Evolutionary conservation across 495 filamentous ascomycete genomes (phyloP).

Genomic region (Thozetella sp.): DNA sequence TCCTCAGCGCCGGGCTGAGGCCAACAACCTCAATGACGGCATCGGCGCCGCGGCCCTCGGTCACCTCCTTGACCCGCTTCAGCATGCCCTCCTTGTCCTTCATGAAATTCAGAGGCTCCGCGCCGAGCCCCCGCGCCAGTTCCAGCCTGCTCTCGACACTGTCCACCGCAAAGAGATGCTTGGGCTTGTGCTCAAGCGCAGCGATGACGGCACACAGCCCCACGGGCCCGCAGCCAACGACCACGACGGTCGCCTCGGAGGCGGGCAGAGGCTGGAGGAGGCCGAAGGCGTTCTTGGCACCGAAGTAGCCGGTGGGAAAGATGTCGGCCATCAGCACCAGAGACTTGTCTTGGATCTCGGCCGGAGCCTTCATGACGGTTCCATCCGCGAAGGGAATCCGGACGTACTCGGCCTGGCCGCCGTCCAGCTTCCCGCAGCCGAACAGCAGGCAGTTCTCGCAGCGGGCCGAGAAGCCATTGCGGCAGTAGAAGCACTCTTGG

Average conservation of each 20-base stretch:
- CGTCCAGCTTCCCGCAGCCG: slow-evolving; percentile 74
- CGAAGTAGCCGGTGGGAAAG: slow-evolving; percentile 87
- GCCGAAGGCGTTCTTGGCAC: slow-evolving; percentile 80
- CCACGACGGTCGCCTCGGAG: slow-evolving; percentile 70
- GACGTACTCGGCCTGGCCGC: slow-evolving; percentile 90
- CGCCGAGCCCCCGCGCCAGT: slow-evolving; percentile 75
- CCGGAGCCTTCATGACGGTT: slow-evolving; percentile 76
- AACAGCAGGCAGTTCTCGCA: slow-evolving; percentile 78
- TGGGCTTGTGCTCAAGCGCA: slow-evolving; percentile 77
- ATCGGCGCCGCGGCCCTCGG: slow-evolving; percentile 85
- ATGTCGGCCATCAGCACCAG: slow-evolving; percentile 92
- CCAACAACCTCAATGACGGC: slow-evolving; percentile 93
- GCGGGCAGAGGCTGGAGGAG: slow-evolving; percentile 63
- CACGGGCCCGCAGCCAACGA: slow-evolving; percentile 89
- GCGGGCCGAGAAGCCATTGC: slow-evolving; percentile 76
- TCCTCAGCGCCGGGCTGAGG: slow-evolving; percentile 76
- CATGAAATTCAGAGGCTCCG: slow-evolving; percentile 83
- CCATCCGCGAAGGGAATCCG: slow-evolving; percentile 84
- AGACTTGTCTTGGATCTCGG: slow-evolving; percentile 73
- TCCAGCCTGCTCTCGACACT: slow-evolving; percentile 77
- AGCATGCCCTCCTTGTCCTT: slow-evolving; percentile 68
- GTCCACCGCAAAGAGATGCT: slow-evolving; percentile 85
- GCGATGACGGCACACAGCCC: slow-evolving; percentile 88
- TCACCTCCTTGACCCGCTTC: slow-evolving; percentile 73
- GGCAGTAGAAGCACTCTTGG: slow-evolving; percentile 90